Evolutionary conservation across 352 stramenopile species (phyloP).

Genomic region (Blastocystis sp.): DNA sequence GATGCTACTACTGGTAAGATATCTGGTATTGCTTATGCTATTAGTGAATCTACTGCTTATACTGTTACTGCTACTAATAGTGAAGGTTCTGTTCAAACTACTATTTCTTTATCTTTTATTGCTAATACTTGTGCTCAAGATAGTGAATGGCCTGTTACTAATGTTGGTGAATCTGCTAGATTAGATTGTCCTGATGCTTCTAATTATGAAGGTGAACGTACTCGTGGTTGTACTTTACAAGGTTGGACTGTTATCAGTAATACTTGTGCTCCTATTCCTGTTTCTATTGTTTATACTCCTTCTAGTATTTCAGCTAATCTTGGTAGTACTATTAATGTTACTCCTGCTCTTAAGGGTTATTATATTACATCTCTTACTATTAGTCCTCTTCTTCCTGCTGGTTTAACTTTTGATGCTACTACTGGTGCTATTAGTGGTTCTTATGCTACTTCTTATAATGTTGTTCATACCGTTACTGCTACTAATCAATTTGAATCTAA

Average conservation of each 20-base stretch:
- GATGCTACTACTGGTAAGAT: neutral
- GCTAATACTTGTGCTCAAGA: constrained; percentile 12
- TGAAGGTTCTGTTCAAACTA: neutral
- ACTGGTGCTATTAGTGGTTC: constrained; percentile 16
- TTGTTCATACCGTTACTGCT: neutral
- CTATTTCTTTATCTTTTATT: constrained; percentile 4
- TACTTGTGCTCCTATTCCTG: constrained; percentile 13
- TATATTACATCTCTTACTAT: constrained; percentile 16
- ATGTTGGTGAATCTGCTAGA: constrained; percentile 2
- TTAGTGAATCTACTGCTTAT: neutral
- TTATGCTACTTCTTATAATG: neutral
- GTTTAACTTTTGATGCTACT: neutral
- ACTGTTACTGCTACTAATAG: constrained; percentile 16
- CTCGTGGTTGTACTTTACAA: constrained; percentile 10
- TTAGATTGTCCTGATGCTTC: constrained; percentile 5
- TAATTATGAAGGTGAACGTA: constrained; percentile 27
- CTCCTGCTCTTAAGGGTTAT: neutral
- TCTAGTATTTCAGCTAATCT: constrained; percentile 24
- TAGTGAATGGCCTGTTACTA: constrained; percentile 15
- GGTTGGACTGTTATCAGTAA: constrained; percentile 3
- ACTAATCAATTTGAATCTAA: too few species aligned
- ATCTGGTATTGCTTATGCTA: neutral
- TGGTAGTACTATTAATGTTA: constrained; percentile 15
- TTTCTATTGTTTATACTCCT: constrained; percentile 23
- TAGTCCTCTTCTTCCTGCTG: constrained; percentile 5